phyloP scores from a whole-genome alignment of 2,329 filamentous ascomycete genomes.

The Scedosporium boydii region DNA sequence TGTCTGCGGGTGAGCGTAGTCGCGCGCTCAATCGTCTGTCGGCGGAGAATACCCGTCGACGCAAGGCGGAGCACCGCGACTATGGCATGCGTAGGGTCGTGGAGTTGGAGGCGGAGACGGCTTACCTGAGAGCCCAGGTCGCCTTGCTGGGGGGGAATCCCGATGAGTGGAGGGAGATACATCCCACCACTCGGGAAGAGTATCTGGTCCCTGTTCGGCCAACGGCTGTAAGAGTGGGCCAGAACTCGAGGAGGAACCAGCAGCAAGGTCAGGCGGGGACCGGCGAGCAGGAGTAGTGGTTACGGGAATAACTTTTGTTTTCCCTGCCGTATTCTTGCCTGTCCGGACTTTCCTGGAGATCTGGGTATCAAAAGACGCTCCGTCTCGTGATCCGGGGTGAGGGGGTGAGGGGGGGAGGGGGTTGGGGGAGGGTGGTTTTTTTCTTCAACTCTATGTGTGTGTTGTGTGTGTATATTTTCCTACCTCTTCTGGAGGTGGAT shows the following conservation, averaged over 20 bases:
- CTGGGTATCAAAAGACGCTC: no score
- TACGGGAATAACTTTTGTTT: background rate
- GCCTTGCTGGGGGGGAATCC: background rate
- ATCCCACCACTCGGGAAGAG: background rate
- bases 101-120: background rate
- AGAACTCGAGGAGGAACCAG: background rate
- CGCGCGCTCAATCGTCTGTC: background rate
- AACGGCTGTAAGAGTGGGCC: background rate
- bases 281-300: background rate
- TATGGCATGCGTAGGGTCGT: background rate
- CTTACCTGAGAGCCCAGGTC: slow-evolving; percentile 1
- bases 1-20: background rate
- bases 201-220: background rate
- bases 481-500: no score
- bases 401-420: no score
- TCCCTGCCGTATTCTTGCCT: background rate
- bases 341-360: no score
- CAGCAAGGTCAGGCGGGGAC: background rate
- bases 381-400: no score
- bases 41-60: background rate
- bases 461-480: no score
- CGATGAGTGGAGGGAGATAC: background rate
- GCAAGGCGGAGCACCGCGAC: slow-evolving; percentile 3
- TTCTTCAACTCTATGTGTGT: no score
- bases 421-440: no score